Base-by-base conservation (phyloP, 495 filamentous ascomycete species). In the Penicillium herquei region DNA sequence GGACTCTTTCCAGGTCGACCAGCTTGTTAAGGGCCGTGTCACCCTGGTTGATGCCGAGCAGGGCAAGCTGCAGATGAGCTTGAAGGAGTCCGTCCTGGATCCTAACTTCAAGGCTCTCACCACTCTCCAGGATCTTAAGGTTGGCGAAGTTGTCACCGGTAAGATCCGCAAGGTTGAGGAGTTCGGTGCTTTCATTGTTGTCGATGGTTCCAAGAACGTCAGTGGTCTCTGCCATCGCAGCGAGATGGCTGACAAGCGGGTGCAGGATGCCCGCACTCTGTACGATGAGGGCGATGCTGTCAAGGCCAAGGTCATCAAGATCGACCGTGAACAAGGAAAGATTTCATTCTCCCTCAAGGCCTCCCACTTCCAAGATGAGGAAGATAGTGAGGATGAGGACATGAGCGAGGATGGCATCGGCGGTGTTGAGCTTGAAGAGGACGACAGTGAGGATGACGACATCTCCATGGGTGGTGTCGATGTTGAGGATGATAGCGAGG, bases 271-370 rank as follows among this genome's bases (percentile, higher is more conserved):
- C 16, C 83, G 81, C 59, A 89, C 88, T 52, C 74, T 98, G 9
- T 97, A 94, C 63, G 84, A 86, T 21, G 89, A 89, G 60, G 93
- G 92, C 6, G 94, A 98, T 73, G 76, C 76, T 41, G 94, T 98
- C 50, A 96, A 97, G 75, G 93, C 93, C 21, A 89, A 87, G 66
- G 75, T 98, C 30, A 65, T 98, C 54, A 88, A 85, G 63, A 77
- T 98, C 30, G 87, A 98, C 61, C 56, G 64, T 13, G 76, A 86
- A 55, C 84, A 85, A 68, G 84, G 82, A 63, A 85, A 88, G 60
- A 86, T 98, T 58, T 92, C 79, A 52, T 90, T 98, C 65, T 90
- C 93, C 0, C 72, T 98, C 26, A 98, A 98, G 72, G 90, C 93
- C 34, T 92, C 90, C 2, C 93, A 95, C 66, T 92, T 98, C 61